phyloP scores from a whole-genome alignment of 1,284 basidiomycete genomes.

The Sanghuangporus weigelae region DNA sequence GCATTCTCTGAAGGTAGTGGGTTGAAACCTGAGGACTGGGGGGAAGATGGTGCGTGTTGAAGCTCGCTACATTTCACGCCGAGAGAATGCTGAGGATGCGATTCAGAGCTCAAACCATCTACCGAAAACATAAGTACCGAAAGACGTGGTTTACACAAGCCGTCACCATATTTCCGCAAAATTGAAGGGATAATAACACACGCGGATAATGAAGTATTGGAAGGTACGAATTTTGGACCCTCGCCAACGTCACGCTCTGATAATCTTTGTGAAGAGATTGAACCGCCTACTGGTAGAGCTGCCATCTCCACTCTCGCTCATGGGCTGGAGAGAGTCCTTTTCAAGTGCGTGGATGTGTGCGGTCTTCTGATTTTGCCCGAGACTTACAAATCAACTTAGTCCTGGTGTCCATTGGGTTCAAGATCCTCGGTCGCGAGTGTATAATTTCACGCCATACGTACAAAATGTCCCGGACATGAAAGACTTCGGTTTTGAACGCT shows the following conservation, averaged over 20 bases:
- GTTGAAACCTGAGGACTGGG: constrained; percentile 24
- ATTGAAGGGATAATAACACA: constrained; percentile 41
- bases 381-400: constrained; percentile 34
- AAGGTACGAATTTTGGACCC: constrained; percentile 23
- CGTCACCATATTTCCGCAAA: constrained; percentile 28
- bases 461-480: constrained; percentile 72
- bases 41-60: constrained; percentile 27
- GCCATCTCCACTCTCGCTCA: constrained; percentile 72
- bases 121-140: neutral
- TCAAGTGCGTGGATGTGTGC: constrained; percentile 55
- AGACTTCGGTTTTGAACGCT: constrained; percentile 87
- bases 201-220: constrained; percentile 20
- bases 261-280: constrained; percentile 36
- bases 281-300: constrained; percentile 40
- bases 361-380: neutral
- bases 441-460: constrained; percentile 77
- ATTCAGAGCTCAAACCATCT: neutral
- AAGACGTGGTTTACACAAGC: neutral
- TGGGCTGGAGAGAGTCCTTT: constrained; percentile 77
- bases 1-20: neutral
- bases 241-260: neutral
- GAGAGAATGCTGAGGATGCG: neutral
- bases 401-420: constrained; percentile 91
- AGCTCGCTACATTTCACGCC: neutral
- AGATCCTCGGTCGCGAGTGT: constrained; percentile 82